Conservation (phyloP, 2,329 filamentous ascomycete species). For the Tolypocladium sp. region DNA sequence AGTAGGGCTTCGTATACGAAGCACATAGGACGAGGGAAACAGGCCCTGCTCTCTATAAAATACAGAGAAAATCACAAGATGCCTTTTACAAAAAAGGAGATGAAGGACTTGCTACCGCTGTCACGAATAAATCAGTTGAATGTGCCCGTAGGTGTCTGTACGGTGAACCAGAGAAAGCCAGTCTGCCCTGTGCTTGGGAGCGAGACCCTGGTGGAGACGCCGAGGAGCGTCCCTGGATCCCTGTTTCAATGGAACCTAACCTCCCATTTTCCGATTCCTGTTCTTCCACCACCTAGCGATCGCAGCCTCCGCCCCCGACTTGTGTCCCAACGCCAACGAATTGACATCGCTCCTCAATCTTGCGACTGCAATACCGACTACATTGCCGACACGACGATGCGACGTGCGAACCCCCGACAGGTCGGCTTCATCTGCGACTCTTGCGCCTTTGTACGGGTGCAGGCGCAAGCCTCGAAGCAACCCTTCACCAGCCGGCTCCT, state of each 20-base stretch:
- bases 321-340: neutral
- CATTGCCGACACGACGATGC: constrained; percentile 19
- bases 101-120: too few relatives aligned
- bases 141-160: too few relatives aligned
- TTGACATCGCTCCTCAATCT: neutral
- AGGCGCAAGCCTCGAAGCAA: constrained; percentile 12
- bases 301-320: neutral
- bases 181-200: neutral
- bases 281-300: neutral
- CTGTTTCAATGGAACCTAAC: neutral
- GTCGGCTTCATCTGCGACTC: constrained; percentile 32
- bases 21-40: neutral
- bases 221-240: neutral
- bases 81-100: too few relatives aligned
- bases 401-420: constrained; percentile 20
- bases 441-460: constrained; percentile 27
- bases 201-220: neutral
- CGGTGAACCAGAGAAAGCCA: neutral
- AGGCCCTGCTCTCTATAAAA: neutral
- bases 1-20: neutral
- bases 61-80: neutral
- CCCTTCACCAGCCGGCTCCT: constrained; percentile 14
- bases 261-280: neutral
- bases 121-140: neutral
- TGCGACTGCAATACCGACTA: neutral